Percentiles rank a stretch among this genome's conserved stretches.
Conservation (phyloP, 2,329 filamentous ascomycete species). For the Pseudocercospora crystallina region DNA sequence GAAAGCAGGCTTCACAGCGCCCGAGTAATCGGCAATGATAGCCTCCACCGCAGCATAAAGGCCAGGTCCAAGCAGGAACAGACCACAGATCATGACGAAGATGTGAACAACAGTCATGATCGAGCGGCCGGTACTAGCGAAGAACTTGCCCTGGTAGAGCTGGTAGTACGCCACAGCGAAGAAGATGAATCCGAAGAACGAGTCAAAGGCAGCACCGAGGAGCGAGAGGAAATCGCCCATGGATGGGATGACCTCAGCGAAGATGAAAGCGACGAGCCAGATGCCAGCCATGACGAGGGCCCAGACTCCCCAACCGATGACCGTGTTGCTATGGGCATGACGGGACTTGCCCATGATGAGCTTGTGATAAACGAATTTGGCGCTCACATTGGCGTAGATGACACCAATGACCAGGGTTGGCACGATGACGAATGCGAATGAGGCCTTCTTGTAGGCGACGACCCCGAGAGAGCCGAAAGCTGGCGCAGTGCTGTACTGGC, state of each 20-base stretch:
- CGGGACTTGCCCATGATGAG: slow-evolving; percentile 45
- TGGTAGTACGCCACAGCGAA: slow-evolving; percentile 53
- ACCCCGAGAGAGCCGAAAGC: slow-evolving; percentile 50
- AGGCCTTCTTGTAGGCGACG: slow-evolving; percentile 48
- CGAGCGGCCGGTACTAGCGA: slow-evolving; percentile 36
- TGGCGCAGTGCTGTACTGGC: slow-evolving; percentile 52
- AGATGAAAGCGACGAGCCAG: slow-evolving; percentile 49
- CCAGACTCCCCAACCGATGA: slow-evolving; percentile 51
- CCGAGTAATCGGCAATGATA: slow-evolving; percentile 53
- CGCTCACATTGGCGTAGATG: slow-evolving; percentile 52
- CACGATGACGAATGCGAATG: slow-evolving; percentile 53
- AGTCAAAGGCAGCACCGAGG: slow-evolving; percentile 50
- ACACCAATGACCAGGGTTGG: slow-evolving; percentile 52
- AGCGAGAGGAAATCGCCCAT: slow-evolving; percentile 54
- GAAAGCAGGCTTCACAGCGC: slow-evolving; percentile 47
- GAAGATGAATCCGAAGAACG: slow-evolving; percentile 54
- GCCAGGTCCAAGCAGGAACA: slow-evolving; percentile 54
- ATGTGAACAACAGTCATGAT: slow-evolving; percentile 48
- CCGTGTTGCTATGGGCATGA: slow-evolving; percentile 50
- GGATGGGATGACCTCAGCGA: slow-evolving; percentile 50
- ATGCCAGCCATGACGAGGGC: slow-evolving; percentile 42
- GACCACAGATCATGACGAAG: slow-evolving; percentile 45
- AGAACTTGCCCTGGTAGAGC: slow-evolving; percentile 43
- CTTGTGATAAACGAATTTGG: slow-evolving; percentile 49
- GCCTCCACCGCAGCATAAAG: slow-evolving; percentile 55